Base-by-base conservation (phyloP, 345 rosid genomes). In the Raphanus raphanistrum region DNA sequence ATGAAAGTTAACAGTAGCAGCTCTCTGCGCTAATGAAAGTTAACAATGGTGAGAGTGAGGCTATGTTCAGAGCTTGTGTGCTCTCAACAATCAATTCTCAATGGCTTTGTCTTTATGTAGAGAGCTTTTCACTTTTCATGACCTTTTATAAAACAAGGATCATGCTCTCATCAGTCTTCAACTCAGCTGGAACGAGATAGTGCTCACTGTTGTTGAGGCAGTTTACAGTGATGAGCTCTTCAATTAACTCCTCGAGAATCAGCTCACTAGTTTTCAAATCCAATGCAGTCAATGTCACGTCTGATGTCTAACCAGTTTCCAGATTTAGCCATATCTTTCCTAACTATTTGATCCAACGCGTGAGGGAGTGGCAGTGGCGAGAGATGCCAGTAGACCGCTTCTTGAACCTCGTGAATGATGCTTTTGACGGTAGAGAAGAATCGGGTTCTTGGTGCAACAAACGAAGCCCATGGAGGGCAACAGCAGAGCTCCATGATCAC, bases 241-340 rank as follows among this genome's bases (percentile, higher is more conserved):
- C 89, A 15, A 92, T 75, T 81, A 95, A 72, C 41, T 85, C 97
- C 21, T 87, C 75, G 1, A 95, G 84, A 74, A 95, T 90, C 73
- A 75, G 77, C 70, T 90, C 90, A 73, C 89, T 84, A 52, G 86
- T 84, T 62, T 88, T 87, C n/a, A 67, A 81, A 6, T 10, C 86
- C 84, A 68, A 91, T 79, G 67, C 77, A 68, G 76, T 88, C 90
- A 13, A 81, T 60, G 25, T 88, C 94, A 41, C 61, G 74, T 48
- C 81, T 83, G 74, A 88, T 86, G 82, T 90, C 90, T 94, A 92
- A 88, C 99, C 99, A 95, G 12, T 84, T 76, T 74, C 92, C 88
- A 28, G 76, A 68, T 78, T 79, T 88, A 10, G 88, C 78, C 95
- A 95, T 70, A 84, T 89, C 99, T 84, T 90, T 95, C 62, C 78